Evolutionary conservation across 1,284 basidiomycete species (phyloP).

Genomic region (Cronartium quercuum): DNA sequence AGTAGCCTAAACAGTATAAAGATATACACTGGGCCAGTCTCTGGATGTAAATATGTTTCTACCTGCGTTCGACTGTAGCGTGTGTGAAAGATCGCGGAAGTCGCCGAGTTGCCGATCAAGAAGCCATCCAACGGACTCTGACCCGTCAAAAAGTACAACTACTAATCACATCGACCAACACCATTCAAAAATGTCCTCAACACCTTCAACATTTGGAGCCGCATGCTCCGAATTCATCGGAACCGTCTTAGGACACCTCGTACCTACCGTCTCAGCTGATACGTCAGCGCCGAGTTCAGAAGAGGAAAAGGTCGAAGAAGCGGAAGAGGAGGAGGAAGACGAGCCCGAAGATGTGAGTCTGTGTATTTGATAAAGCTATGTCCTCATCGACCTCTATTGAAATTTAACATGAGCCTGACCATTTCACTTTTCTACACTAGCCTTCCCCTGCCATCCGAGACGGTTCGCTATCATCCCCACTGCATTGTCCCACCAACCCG

Average conservation of each 20-base stretch:
- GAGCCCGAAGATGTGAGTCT: conserved; percentile 34
- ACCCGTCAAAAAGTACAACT: not conserved
- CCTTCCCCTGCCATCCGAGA: conserved; percentile 33
- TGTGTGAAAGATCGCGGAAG: too few species aligned
- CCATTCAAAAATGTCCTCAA: not conserved
- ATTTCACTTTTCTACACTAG: not conserved
- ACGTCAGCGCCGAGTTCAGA: not conserved
- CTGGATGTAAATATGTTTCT: too few species aligned
- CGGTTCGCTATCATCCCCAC: conserved; percentile 1
- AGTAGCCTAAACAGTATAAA: too few species aligned
- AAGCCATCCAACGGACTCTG: too few species aligned
- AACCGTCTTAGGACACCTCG: conserved; percentile 13
- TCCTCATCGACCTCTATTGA: not conserved
- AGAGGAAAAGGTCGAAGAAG: conserved; percentile 2
- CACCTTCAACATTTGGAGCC: conserved; percentile 11
- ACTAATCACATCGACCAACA: not conserved
- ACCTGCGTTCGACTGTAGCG: too few species aligned
- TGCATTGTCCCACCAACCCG: not conserved
- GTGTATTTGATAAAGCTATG: not conserved
- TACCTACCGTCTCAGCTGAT: conserved; percentile 30
- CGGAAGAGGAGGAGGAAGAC: conserved; percentile 21
- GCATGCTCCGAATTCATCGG: conserved; percentile 19
- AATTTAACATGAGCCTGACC: not conserved
- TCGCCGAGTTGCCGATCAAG: too few species aligned
- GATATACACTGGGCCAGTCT: too few species aligned